Base-by-base conservation (phyloP, 257 asterid species). In the Solanum pimpinellifolium region DNA sequence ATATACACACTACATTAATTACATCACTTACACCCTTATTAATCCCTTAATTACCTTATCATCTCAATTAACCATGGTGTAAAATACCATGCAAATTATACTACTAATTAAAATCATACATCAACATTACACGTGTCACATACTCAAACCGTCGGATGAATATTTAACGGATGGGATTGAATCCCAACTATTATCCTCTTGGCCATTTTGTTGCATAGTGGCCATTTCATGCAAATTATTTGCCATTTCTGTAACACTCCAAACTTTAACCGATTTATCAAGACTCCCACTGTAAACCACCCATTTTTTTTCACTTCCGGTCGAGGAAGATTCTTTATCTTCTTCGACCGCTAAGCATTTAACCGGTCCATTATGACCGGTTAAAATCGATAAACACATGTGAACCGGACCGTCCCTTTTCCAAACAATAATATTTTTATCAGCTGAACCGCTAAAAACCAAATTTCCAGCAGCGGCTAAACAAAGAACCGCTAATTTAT, bases 321-420 rank as follows among this genome's bases (percentile, higher is more conserved):
- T 81, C 20, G 94, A 56, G n/a, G 65, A 56, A 56, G 65, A 70
- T 31, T 88, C 88, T n/a, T 87, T 90, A 41, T 93, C 96, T 88
- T 89, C 92, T 86, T 93, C 95, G 80, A 90, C 95, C 12, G 95
- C 92, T 62, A 95, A 84, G 52, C 98, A 95, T 89, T 95, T 95
- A 4, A 95, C 98, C 12, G 98, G 98, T n/a, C 98, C 98, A 4
- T 93, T 91, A 87, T 95, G 98, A 47, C 97, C 98, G 0, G 95
- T 91, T 90, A 95, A 87, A 68, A 95, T 94, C 3, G 97, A 94
- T 2, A 94, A 90, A 46, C 98, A 94, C 2, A 89, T 90, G 75
- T 95, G 98, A 47, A 88, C 92, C 41, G 90, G 39, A 37, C 93
- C 95, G 6, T 90, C 94, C 84, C 94, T 90, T 88, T 94, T 89